Evolutionary conservation across 352 stramenopile genomes (phyloP), one percentile per base, ranked within the genome.

Genomic region (Aphanomyces euteiches): DNA sequence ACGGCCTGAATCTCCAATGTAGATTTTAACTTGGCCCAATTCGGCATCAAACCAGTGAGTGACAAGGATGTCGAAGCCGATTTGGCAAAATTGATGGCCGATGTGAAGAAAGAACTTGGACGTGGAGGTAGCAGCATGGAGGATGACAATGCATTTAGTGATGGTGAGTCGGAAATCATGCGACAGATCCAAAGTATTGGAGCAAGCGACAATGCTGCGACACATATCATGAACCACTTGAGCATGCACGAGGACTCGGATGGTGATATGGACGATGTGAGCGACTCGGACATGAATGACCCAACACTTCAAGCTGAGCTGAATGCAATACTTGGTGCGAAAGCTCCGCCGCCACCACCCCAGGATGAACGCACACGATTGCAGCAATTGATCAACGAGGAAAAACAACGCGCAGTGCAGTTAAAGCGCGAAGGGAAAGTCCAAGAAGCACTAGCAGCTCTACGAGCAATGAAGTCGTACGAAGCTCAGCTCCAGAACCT

Each of bases 1-100:
- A 36, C 0, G 28, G 28, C 28, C 28, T 28, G 28, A 28, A 28
- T 28, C 1, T 56, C 19, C 15, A 37, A n/a, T 7, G 39, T 67
- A 67, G 59, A 67, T 13, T 67, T 56, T 41, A 40, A 56, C 41
- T 54, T 67, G 39, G 39, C 59, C 7, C 80, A 92, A 77, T 90
- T 93, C 64, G 84, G 86, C 5, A 92, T 93, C 73, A 83, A 80
- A 40, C 75, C 81, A 39, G 76, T 91, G 57, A 84, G 69, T 21
- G 84, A 92, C 66, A 81, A 79, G 48, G 83, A 93, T 54, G 82
- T 93, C 19, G 75, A 91, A 71, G 75, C 68, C 45, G 86, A 93
- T 50, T 81, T 92, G 34, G 73, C 78, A 58, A 72, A 75, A 73
- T 77, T 93, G 17, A 76, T 92, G 41, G 77, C 75, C 13, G 74